phyloP scores from a whole-genome alignment of 1,284 basidiomycete genomes.

The Ceratorhiza oryzae-sativae region DNA sequence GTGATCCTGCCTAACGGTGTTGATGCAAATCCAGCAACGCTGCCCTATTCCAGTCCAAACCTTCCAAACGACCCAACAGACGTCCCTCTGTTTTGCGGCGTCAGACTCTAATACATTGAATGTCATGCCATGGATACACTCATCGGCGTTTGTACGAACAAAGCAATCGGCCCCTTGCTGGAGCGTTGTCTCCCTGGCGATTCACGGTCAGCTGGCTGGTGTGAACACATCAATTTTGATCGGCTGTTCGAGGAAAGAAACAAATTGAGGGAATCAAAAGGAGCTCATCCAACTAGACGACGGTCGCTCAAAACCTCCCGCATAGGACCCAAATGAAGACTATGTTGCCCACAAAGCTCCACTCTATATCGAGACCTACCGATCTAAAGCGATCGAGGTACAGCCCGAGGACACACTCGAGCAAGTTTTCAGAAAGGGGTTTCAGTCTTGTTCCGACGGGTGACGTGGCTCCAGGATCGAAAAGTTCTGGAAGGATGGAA shows the following conservation, averaged over 20 bases:
- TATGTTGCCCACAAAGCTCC: neutral
- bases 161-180: neutral
- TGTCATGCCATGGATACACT: constrained; percentile 10
- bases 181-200: neutral
- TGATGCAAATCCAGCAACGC: neutral
- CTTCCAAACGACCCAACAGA: neutral
- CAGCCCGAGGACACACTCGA: neutral
- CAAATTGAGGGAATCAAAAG: neutral
- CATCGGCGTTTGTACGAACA: neutral
- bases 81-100: neutral
- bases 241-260: neutral
- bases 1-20: neutral
- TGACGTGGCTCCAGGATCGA: neutral
- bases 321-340: constrained; percentile 15
- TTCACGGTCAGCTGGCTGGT: neutral
- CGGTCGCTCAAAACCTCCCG: neutral
- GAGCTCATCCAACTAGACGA: neutral
- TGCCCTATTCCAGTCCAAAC: constrained; percentile 9
- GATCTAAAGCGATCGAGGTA: neutral
- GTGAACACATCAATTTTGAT: neutral
- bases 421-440: neutral
- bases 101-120: constrained; percentile 15
- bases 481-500: constrained; percentile 19
- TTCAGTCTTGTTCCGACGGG: no score
- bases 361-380: constrained; percentile 27